A percentile compares a stretch with the other conserved stretches of the same genome.
Evolutionary conservation across 148 eudicot species (phyloP).

Genomic region (Linanthus parryae): DNA sequence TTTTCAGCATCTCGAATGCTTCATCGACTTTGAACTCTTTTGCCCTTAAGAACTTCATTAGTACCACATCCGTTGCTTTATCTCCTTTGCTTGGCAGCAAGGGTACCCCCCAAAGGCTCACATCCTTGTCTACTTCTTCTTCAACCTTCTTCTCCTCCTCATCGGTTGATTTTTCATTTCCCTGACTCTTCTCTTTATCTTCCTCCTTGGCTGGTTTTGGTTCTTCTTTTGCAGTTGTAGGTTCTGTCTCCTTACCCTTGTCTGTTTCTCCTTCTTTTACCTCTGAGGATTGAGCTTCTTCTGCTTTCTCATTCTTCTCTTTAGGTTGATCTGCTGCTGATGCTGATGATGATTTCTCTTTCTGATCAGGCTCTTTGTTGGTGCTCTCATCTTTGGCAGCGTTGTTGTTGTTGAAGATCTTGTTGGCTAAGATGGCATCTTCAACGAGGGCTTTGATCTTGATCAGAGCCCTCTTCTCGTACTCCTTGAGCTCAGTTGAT

Average conservation of each 20-base stretch:
- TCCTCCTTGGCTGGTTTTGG: neutral
- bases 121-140: constrained; percentile 8
- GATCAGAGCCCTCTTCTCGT: constrained; percentile 38
- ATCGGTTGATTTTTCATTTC: too few species aligned
- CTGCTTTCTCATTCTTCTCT: neutral
- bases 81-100: constrained; percentile 58
- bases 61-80: constrained; percentile 52
- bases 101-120: constrained; percentile 74
- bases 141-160: neutral
- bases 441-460: constrained; percentile 38
- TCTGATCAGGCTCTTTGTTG: neutral
- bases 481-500: constrained; percentile 59
- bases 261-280: too few species aligned
- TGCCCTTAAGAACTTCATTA: constrained; percentile 70
- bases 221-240: too few species aligned
- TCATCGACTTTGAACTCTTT: constrained; percentile 61
- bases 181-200: too few species aligned
- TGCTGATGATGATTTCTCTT: neutral
- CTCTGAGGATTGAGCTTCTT: too few species aligned
- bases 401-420: constrained; percentile 5
- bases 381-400: constrained; percentile 1
- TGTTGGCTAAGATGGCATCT: constrained; percentile 28
- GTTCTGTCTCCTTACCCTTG: too few species aligned
- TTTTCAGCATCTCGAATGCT: constrained; percentile 49
- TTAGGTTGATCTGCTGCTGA: neutral